phyloP scores from a whole-genome alignment of 176 grass and related monocot genomes.

The Zoysia japonica region DNA sequence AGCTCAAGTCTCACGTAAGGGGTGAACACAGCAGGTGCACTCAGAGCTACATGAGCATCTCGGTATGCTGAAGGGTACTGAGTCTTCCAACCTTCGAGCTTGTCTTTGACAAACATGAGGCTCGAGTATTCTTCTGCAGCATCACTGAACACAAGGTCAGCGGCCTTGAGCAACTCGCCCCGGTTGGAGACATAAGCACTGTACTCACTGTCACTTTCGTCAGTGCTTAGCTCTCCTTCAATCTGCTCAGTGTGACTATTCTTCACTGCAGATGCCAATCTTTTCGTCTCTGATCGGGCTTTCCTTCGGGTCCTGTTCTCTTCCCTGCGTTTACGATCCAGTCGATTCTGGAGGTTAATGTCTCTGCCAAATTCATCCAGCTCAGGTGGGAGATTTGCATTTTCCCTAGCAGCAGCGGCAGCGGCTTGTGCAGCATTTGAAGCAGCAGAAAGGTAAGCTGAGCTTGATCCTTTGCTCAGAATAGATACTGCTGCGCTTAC shows the following conservation, averaged over 20 bases:
- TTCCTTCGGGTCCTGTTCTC: constrained; percentile 68
- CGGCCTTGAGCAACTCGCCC: constrained; percentile 77
- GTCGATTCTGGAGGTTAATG: constrained; percentile 68
- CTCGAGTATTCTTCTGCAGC: constrained; percentile 87
- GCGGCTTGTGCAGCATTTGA: constrained; percentile 77
- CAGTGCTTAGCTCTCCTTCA: constrained; percentile 95
- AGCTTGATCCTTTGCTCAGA: constrained; percentile 68
- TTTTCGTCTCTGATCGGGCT: constrained; percentile 61
- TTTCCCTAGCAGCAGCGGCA: constrained; percentile 61
- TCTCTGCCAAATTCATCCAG: constrained; percentile 94
- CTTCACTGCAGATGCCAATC: constrained; percentile 52
- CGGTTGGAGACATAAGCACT: constrained; percentile 75
- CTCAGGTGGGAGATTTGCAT: constrained; percentile 63
- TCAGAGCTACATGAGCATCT: constrained; percentile 79
- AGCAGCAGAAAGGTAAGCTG: constrained; percentile 61
- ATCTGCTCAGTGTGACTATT: constrained; percentile 44
- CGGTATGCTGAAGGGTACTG: constrained; percentile 68
- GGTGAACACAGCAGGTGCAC: constrained; percentile 65
- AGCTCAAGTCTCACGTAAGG: constrained; percentile 92
- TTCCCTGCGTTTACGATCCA: constrained; percentile 73
- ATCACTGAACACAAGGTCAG: constrained; percentile 77
- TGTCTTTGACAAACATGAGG: constrained; percentile 87
- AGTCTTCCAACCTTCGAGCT: constrained; percentile 84
- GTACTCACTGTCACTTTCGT: constrained; percentile 94
- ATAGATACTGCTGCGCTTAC: constrained; percentile 76